Evolutionary conservation across 2,329 filamentous ascomycete species (phyloP).

Genomic region (Daldinia eschscholtzii): DNA sequence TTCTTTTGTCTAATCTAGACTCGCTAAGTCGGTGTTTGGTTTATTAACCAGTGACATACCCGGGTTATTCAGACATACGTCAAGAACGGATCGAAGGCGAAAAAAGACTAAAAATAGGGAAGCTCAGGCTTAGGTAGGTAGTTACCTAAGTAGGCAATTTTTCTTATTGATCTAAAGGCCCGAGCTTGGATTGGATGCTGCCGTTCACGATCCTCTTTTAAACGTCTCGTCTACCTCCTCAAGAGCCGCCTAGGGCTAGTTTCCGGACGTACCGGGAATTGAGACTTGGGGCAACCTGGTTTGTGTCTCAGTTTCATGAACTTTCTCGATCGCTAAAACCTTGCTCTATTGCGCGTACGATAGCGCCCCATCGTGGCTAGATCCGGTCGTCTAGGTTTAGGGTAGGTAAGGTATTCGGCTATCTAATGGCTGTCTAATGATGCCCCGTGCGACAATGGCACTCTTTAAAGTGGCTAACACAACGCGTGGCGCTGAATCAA

Average conservation of each 20-base stretch:
- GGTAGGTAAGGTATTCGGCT: constrained; percentile 4
- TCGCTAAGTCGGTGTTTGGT: background rate
- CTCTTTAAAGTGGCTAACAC: background rate
- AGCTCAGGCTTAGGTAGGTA: background rate
- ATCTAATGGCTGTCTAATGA: constrained; percentile 1
- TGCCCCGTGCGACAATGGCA: constrained; percentile 2
- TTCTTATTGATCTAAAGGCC: background rate
- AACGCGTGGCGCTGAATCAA: constrained; percentile 7
- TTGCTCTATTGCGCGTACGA: background rate
- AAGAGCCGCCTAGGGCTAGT: constrained; percentile 16
- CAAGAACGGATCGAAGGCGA: background rate
- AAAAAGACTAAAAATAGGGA: constrained; percentile 29
- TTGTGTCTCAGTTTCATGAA: constrained; percentile 13
- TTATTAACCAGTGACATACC: background rate
- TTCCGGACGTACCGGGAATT: constrained; percentile 11
- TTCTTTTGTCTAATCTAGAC: background rate
- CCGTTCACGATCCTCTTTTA: constrained; percentile 3
- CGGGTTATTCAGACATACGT: background rate
- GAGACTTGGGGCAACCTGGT: constrained; percentile 5
- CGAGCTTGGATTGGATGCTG: constrained; percentile 16
- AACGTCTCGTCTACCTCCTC: background rate
- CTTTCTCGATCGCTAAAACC: background rate
- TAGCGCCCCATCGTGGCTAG: constrained; percentile 2
- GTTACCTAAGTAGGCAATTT: constrained; percentile 24
- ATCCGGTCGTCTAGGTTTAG: background rate